Base-by-base conservation (phyloP, 1,284 basidiomycete genomes). In the Serendipita sp. region DNA sequence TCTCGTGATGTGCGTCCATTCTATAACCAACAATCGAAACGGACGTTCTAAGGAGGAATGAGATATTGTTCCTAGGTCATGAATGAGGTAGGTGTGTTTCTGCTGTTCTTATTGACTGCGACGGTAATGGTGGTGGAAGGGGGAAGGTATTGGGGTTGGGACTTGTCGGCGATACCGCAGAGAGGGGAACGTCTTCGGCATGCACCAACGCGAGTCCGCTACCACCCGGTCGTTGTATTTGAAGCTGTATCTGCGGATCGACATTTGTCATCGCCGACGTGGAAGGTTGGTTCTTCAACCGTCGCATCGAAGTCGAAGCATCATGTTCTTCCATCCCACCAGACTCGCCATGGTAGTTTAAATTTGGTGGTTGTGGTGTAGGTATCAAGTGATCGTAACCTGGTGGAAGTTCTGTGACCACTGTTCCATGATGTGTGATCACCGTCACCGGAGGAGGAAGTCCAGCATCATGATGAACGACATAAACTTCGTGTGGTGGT, bases 401-500 rank as follows among this genome's bases (percentile, higher is more conserved):
- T 4, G 53, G 53, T 8, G 53, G 53, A 35, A 58, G 53, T 34
- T 58, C 53, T 4, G 53, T 58, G 15, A 58, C 53, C 32, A 26
- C 4, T 0, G 34, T 58, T 8, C 53, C 53, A 12, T 12, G 53
- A 30, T 8, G 53, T 4, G 53, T 34, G 32, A 58, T 22, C 8
- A 58, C 53, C 15, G 53, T 58, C 22, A 58, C 53, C 17, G 53
- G 53, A n/a, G 53, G 53, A 22, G 53, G 53, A n/a, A 58, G 32
- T 26, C 53, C 53, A 34, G 53, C 53, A 32, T 58, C 53, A 32
- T 58, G 53, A 58, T 58, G 53, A 30, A 58, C 53, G 10, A 58
- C 53, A 34, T 58, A 58, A 32, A 58, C 53, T 30, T 58, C 53
- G 53, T 58, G 53, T 2, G 26, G 32, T 17, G n/a, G 53, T 34